Percentiles rank a stretch among this genome's conserved stretches.
These are phyloP conservation scores for Hypoxylon rickii DNA, from an alignment of 495 filamentous ascomycete species.

Conservation along the genomic window DNA sequence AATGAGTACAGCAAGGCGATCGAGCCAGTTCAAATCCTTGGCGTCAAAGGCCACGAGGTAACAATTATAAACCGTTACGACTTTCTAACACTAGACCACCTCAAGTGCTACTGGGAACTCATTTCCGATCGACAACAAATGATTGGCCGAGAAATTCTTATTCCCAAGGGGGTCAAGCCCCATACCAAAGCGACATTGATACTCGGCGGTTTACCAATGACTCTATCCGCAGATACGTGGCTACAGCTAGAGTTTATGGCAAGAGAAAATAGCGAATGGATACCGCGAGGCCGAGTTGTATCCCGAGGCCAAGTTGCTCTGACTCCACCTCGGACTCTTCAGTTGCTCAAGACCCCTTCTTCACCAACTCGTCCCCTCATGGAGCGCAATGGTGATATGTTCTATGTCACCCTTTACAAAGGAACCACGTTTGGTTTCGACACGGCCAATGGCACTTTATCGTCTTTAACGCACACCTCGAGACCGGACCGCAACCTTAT, in stretches of 20 bases:
- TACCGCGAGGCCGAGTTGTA: conserved; percentile 50
- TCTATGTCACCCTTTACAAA: conserved; percentile 36
- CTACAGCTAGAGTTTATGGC: conserved; percentile 51
- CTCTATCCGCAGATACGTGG: conserved; percentile 41
- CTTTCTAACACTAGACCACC: conserved; percentile 55
- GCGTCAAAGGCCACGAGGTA: conserved; percentile 38
- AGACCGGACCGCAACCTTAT: conserved; percentile 44
- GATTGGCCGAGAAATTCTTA: conserved; percentile 33
- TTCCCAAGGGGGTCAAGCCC: conserved; percentile 45
- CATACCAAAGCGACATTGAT: conserved; percentile 40
- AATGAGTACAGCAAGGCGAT: conserved; percentile 68
- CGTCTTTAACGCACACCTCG: conserved; percentile 39
- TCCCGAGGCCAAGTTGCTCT: conserved; percentile 58
- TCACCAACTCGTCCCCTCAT: conserved; percentile 15
- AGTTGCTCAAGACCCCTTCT: conserved; percentile 31
- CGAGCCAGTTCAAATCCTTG: conserved; percentile 59
- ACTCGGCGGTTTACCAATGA: conserved; percentile 28
- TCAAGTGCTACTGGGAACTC: conserved; percentile 52
- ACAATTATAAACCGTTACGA: conserved; percentile 60
- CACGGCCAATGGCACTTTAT: conserved; percentile 44
- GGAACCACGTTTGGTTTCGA: conserved; percentile 50
- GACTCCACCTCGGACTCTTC: conserved; percentile 28
- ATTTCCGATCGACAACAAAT: conserved; percentile 43
- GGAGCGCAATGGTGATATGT: conserved; percentile 24
- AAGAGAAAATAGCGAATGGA: conserved; percentile 48